Evolutionary conservation across 2,329 filamentous ascomycete species (phyloP).

Genomic region (Microascus cirrosus): DNA sequence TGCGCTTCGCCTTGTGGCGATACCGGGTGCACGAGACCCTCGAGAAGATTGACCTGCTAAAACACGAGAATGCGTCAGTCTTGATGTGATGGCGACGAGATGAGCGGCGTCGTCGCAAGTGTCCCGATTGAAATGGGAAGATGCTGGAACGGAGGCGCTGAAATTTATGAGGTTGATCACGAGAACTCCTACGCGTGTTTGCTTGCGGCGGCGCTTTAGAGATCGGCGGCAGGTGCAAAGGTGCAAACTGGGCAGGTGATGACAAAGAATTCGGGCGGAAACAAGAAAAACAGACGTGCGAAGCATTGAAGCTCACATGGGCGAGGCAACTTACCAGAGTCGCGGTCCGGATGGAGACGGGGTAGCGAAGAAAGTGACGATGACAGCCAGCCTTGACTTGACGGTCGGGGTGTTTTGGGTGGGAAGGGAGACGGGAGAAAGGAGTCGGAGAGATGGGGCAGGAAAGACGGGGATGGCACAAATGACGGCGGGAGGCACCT

Average conservation of each 20-base stretch:
- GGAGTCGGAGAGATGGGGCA: conserved; percentile 5
- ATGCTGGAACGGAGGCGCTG: background rate
- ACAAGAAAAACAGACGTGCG: conserved; percentile 3
- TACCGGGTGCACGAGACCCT: conserved; percentile 9
- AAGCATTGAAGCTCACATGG: background rate
- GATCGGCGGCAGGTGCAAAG: background rate
- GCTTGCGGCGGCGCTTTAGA: background rate
- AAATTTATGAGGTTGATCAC: background rate
- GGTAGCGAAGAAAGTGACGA: background rate
- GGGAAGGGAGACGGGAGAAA: conserved; percentile 1
- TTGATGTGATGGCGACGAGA: background rate
- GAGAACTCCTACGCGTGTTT: conserved; percentile 1
- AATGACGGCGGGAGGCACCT: conserved; percentile 6
- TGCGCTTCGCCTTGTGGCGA: conserved; percentile 6
- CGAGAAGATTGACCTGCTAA: background rate
- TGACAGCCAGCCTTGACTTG: conserved; percentile 2
- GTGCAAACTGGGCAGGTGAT: background rate
- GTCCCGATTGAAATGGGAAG: background rate
- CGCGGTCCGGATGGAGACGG: background rate
- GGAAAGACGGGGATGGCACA: conserved; percentile 1
- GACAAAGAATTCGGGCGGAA: conserved; percentile 3
- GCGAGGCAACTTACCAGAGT: conserved; percentile 2
- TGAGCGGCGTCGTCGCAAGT: background rate
- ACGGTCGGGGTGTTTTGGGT: conserved; percentile 1
- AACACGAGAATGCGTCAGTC: background rate